Evolutionary conservation across 805 yeast species (phyloP).

Genomic region (Ogataea parapolymorpha): DNA sequence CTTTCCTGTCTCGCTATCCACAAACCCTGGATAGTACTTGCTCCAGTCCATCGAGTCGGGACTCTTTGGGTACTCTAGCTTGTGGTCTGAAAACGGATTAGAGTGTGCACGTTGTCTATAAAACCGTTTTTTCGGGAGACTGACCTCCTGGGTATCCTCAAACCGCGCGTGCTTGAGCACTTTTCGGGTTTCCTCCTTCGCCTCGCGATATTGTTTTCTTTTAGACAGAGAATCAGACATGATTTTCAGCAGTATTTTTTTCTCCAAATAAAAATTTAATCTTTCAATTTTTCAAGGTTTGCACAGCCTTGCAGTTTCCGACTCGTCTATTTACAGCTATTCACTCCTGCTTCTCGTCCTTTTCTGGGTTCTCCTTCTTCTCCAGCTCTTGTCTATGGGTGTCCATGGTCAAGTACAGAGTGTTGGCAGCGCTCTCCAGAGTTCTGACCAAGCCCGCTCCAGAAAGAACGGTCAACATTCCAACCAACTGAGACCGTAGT

Average conservation of each 20-base stretch:
- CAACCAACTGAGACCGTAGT: slow-evolving; percentile 78
- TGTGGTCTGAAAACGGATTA: slow-evolving; percentile 94
- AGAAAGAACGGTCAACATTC: slow-evolving; percentile 75
- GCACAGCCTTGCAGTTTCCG: slow-evolving; percentile 9
- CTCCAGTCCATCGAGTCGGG: slow-evolving; percentile 91
- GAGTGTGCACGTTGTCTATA: slow-evolving; percentile 98
- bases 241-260: not conserved
- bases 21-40: slow-evolving; percentile 62
- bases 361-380: slow-evolving; percentile 12
- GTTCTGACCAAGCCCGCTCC: slow-evolving; percentile 89
- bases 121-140: slow-evolving; percentile 75
- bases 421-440: slow-evolving; percentile 63
- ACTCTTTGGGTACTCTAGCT: slow-evolving; percentile 76
- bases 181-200: slow-evolving; percentile 42
- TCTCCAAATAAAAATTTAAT: slow-evolving; percentile 7
- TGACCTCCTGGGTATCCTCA: slow-evolving; percentile 29
- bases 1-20: slow-evolving; percentile 36
- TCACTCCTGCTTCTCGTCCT: slow-evolving; percentile 3
- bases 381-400: slow-evolving; percentile 42
- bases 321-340: slow-evolving; percentile 8
- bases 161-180: slow-evolving; percentile 44
- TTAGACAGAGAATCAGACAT: slow-evolving; percentile 28
- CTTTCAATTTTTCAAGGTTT: not conserved
- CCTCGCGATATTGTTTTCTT: slow-evolving; percentile 48
- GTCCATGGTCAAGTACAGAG: slow-evolving; percentile 72